Evolutionary conservation across 2,329 filamentous ascomycete species (phyloP), one percentile per base, ranked within the genome.

Genomic region (Didymella exigua): DNA sequence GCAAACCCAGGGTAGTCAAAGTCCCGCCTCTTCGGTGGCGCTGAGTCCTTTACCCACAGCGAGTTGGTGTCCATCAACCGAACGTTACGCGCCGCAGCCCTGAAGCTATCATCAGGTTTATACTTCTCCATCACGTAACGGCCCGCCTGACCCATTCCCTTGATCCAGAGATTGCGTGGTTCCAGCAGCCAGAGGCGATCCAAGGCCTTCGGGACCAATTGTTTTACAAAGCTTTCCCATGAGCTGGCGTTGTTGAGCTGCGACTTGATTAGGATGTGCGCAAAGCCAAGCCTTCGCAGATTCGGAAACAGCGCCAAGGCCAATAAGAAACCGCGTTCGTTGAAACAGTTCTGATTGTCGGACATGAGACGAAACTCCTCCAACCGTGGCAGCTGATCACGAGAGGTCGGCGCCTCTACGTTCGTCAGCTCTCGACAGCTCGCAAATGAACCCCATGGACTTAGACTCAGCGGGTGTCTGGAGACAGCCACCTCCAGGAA

Each of bases 281-380:
- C 51, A 27, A 54, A 19, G 4, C 44, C 51, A 13, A 49, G 48
- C 23, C n/a, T 49, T 26, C 10, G 19, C 34, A 57, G 10, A 23
- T 42, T 33, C 4, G 40, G 54, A 24, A 46, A 57, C 8, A 33
- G 2, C 3, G 16, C 11, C 27, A 54, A 37, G 24, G 33, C 27
- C 3, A 19, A 7, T 14, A 44, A 26, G 10, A 57, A 8, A 5
- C 37, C 43, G 5, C 14, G 8, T 27, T 52, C 43, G 16, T 21
- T 33, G 19, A 53, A 53, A 14, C 24, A 38, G 21, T 36, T 36
- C 27, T 40, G 43, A 21, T 47, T 51, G 37, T 54, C 55, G 3
- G 49, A 29, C 49, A 58, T 50, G 13, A 54, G 18, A 9, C 55
- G 45, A 2, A 54, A 41, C 19, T 45, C 45, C 6, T 30, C 41